phyloP scores from a whole-genome alignment of 352 stramenopile species.

The Globisporangium cederbergense region DNA sequence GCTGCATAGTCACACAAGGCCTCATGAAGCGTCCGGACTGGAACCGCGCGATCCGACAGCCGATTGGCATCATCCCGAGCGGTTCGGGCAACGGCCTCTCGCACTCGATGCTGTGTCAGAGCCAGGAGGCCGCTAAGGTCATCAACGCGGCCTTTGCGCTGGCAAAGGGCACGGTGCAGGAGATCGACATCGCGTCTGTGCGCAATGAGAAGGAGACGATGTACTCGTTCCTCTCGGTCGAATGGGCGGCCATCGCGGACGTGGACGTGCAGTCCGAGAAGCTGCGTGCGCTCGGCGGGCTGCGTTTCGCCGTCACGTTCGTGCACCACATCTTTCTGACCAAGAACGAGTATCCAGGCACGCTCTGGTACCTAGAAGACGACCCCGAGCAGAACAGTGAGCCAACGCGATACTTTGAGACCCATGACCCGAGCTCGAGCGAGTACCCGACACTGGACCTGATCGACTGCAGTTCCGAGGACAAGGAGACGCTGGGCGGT shows the following conservation, averaged over 20 bases:
- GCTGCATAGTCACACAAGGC: slow-evolving; percentile 55
- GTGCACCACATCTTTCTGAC: slow-evolving; percentile 55
- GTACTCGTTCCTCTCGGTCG: slow-evolving; percentile 80
- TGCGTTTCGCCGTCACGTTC: slow-evolving; percentile 66
- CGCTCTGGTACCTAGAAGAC: slow-evolving; percentile 64
- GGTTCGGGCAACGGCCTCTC: slow-evolving; percentile 71
- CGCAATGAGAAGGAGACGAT: slow-evolving; percentile 53
- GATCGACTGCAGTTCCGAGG: slow-evolving; percentile 22
- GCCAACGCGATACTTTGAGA: slow-evolving; percentile 36
- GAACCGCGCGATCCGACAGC: slow-evolving; percentile 62
- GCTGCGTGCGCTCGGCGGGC: slow-evolving; percentile 49
- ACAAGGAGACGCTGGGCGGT: slow-evolving; percentile 10
- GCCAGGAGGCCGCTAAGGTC: slow-evolving; percentile 36
- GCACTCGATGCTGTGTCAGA: slow-evolving; percentile 54
- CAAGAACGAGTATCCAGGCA: slow-evolving; percentile 50
- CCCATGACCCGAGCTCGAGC: slow-evolving; percentile 26
- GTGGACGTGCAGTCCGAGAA: slow-evolving; percentile 80
- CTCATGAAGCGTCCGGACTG: slow-evolving; percentile 71
- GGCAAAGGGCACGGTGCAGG: slow-evolving; percentile 56
- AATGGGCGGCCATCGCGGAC: slow-evolving; percentile 83
- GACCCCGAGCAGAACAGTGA: slow-evolving; percentile 10
- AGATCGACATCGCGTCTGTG: slow-evolving; percentile 66
- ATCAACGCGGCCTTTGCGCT: slow-evolving; percentile 61
- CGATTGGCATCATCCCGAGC: slow-evolving; percentile 55
- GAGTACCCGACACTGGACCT: slow-evolving; percentile 41